These are phyloP conservation scores for Globisporangium orthogonon DNA, from an alignment of 352 stramenopile species.

Conservation along the genomic window DNA sequence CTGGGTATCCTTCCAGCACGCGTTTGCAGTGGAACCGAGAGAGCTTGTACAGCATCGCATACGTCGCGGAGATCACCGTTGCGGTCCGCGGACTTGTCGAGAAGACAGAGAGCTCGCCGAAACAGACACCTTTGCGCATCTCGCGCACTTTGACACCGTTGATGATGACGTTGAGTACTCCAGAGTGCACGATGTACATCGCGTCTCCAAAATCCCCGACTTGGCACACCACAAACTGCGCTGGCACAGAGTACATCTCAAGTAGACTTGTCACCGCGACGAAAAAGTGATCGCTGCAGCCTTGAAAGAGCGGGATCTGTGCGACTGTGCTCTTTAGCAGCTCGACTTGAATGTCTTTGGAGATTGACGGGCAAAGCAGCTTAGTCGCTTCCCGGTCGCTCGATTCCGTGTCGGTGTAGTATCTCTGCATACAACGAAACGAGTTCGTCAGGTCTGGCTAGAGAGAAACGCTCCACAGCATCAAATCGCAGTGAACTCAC, in stretches of 20 bases:
- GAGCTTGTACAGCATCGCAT: constrained; percentile 56
- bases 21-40: constrained; percentile 48
- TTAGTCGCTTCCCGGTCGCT: constrained; percentile 60
- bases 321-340: constrained; percentile 52
- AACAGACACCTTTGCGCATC: constrained; percentile 53
- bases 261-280: constrained; percentile 59
- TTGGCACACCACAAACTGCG: constrained; percentile 45
- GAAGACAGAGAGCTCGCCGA: constrained; percentile 70
- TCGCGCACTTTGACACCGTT: constrained; percentile 54
- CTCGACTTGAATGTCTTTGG: constrained; percentile 68
- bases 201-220: constrained; percentile 52
- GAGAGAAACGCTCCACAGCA: too few relatives aligned
- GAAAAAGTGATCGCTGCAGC: constrained; percentile 57
- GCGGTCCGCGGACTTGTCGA: constrained; percentile 40
- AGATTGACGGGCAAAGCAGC: constrained; percentile 65
- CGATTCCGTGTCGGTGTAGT: constrained; percentile 62
- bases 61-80: constrained; percentile 49
- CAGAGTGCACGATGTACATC: constrained; percentile 73
- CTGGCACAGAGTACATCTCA: constrained; percentile 51
- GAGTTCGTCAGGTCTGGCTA: too few relatives aligned
- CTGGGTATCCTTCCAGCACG: constrained; percentile 48
- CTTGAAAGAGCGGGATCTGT: constrained; percentile 54
- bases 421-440: too few relatives aligned
- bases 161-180: constrained; percentile 54
- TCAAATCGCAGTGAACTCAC: too few relatives aligned